Conservation (phyloP, 345 rosid genomes). For the Anacardium occidentale region DNA sequence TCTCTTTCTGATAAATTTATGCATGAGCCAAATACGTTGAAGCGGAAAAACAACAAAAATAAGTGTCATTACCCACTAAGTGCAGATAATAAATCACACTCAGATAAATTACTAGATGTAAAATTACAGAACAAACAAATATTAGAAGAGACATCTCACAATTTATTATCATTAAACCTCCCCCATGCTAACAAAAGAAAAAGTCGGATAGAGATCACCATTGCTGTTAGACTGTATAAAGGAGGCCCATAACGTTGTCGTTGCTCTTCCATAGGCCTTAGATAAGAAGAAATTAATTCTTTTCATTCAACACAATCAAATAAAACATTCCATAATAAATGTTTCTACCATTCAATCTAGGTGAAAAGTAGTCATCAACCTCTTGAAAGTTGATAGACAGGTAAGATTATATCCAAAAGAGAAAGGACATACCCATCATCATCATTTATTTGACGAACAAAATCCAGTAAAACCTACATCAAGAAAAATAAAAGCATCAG, state of each 20-base stretch:
- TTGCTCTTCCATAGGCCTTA: constrained; percentile 99
- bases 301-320: constrained; percentile 14
- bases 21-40: constrained; percentile 11
- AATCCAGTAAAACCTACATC: constrained; percentile 89
- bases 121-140: constrained; percentile 20
- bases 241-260: constrained; percentile 94
- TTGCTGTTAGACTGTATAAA: constrained; percentile 73
- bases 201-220: constrained; percentile 62
- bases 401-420: constrained; percentile 11
- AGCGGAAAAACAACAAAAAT: constrained; percentile 25
- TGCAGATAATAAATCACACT: not conserved
- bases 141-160: constrained; percentile 49
- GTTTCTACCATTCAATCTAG: constrained; percentile 10
- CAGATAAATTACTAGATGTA: not conserved
- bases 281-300: constrained; percentile 19
- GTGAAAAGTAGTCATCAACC: constrained; percentile 5
- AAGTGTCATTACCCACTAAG: constrained; percentile 22
- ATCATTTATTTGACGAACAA: constrained; percentile 86
- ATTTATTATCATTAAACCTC: constrained; percentile 57
- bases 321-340: not conserved
- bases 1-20: constrained; percentile 43
- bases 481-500: constrained; percentile 10
- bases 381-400: not conserved
- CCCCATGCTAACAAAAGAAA: constrained; percentile 62
- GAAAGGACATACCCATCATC: constrained; percentile 77